phyloP scores from a whole-genome alignment of 2,329 filamentous ascomycete genomes.

The Ilyonectria sp. region DNA sequence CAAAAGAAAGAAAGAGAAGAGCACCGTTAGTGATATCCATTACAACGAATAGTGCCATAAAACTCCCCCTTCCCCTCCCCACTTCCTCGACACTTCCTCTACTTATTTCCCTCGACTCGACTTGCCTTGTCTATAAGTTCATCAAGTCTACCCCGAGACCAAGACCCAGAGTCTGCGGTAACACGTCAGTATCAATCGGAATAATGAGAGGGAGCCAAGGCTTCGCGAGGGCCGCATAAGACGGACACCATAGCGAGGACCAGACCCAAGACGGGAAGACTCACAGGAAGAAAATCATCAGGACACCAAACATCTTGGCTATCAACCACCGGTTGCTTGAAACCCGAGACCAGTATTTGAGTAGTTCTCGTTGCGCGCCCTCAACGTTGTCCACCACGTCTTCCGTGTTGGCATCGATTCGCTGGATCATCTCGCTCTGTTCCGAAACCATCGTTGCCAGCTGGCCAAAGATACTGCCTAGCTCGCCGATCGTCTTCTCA shows the following conservation, averaged over 20 bases:
- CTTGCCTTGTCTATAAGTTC: slow-evolving; percentile 20
- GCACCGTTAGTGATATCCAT: slow-evolving; percentile 40
- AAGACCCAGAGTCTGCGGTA: slow-evolving; percentile 56
- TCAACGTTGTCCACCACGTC: slow-evolving; percentile 99
- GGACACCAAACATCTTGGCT: slow-evolving; percentile 82
- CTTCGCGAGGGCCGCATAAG: not conserved
- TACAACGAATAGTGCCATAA: slow-evolving; percentile 45
- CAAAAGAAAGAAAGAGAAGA: slow-evolving; percentile 40
- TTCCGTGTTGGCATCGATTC: slow-evolving; percentile 97
- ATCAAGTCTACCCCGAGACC: slow-evolving; percentile 53
- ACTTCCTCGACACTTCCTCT: slow-evolving; percentile 26
- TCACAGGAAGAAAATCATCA: slow-evolving; percentile 93
- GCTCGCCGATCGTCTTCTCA: slow-evolving; percentile 92
- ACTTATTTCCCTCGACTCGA: slow-evolving; percentile 33
- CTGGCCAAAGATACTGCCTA: slow-evolving; percentile 93
- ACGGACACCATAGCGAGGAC: not conserved
- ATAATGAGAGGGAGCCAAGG: not conserved
- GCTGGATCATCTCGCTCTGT: slow-evolving; percentile 97
- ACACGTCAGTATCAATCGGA: slow-evolving; percentile 31
- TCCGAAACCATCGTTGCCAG: slow-evolving; percentile 97
- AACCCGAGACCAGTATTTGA: slow-evolving; percentile 97
- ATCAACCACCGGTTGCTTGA: slow-evolving; percentile 97
- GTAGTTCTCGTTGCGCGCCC: slow-evolving; percentile 91
- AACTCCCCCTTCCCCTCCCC: slow-evolving; percentile 19
- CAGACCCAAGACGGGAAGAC: slow-evolving; percentile 43